Base-by-base conservation (phyloP, 331 rosid species). In the Erythrophleum ivorense region DNA sequence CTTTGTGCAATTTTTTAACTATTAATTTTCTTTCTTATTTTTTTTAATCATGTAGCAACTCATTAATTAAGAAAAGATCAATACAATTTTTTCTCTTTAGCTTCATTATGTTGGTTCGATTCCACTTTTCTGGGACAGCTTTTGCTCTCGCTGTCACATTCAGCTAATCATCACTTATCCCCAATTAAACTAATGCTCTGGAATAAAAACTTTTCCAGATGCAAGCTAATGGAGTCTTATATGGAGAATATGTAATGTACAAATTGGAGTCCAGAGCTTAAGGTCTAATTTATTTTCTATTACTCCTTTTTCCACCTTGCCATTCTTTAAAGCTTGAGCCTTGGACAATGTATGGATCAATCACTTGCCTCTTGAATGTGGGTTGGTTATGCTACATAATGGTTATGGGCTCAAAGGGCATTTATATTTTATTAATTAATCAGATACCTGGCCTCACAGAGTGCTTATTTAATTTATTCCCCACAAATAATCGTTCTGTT, bases 61-160 rank as follows among this genome's bases (percentile, higher is more conserved):
- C 49, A 57, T 11, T 21, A 34, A 77, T 54, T 24, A 65, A 43
- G 66, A 38, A 50, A 80, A 76, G 72, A 19, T 59, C 80, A 64
- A 64, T 36, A 48, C 50, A 49, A 33, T 75, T 78, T 72, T 33
- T 68, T 88, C 80, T 81, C 84, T 62, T 81, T 40, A 57, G 9
- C 84, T 74, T 50, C 76, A 45, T 36, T 50, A 16, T 55, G 60
- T 70, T 40, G 82, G 84, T 81, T 84, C 84, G 63, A 79, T 86
- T 81, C 81, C 76, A 80, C 85, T 82, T 88, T 83, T 71, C 33
- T 57, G 84, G 76, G 86, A 73, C 86, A 87, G 63, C 86, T 86
- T 88, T 86, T 71, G 64, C 48, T 52, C 76, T 82, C 58, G 65
- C 62, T 80, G 76, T 81, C 89, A 64, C 36, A 71, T 88, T 84